Base-by-base conservation (phyloP, 78 protist species). In the Pirum gemmata region DNA sequence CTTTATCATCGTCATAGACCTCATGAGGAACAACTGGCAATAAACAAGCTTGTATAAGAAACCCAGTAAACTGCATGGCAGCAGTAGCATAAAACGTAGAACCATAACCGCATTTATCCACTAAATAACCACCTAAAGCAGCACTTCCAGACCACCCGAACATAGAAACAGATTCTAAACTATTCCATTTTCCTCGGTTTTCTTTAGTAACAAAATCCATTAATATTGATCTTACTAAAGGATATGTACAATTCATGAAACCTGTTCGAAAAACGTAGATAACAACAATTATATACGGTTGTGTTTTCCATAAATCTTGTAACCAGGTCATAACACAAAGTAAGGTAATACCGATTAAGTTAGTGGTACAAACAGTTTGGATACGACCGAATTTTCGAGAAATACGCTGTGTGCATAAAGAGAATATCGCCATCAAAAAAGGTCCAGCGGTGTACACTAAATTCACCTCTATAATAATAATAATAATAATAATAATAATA, bases 111-210 rank as follows among this genome's bases (percentile, higher is more conserved):
- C 13, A 36, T 37, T 37, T 36, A 13, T 76, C 79, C 2, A 76
- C 79, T 13, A 76, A 21, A 2, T 21, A 2, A 37, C 79, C 79
- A 36, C 79, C 79, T 36, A 76, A 37, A 36, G 13, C 79, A 13
- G 79, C 79, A 18, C 34, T 21, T 36, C 79, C 79, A 37, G 35
- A 21, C 79, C 79, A 76, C 13, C 79, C 79, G 38, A 76, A 76
- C 35, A 2, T 76, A 37, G 35, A 2, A 37, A 76, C 13, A 37
- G 61, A 38, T 76, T 76, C 79, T 38, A 76, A 37, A 21, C 35
- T 21, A 76, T 76, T 76, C 79, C 79, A 76, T 76, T 76, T 76
- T 36, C 79, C 79, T 2, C 34, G 13, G 38, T 76, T 76, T 76
- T 76, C 79, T 37, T 76, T 76, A 18, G 79, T 2, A 18, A 76